Evolutionary conservation across 768 basidiomycete genomes (phyloP).

Genomic region (Boletus barrowsii): DNA sequence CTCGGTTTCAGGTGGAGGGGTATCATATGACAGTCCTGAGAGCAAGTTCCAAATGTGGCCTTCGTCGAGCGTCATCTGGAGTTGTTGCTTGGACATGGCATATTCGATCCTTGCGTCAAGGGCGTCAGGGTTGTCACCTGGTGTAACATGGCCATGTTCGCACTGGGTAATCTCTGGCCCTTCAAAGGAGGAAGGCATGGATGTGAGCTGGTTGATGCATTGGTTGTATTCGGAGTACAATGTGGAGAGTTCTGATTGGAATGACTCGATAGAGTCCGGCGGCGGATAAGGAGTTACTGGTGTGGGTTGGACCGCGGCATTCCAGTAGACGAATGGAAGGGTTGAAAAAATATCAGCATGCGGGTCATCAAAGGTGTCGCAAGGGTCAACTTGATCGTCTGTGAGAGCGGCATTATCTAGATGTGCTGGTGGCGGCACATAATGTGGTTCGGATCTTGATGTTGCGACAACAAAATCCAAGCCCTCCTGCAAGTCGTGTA

Average conservation of each 20-base stretch:
- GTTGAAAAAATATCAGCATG: conserved; percentile 8
- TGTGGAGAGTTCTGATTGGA: conserved; percentile 39
- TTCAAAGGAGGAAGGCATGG: conserved; percentile 34
- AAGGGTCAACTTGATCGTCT: conserved; percentile 1
- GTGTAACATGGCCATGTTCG: conserved; percentile 1
- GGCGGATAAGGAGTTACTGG: background rate
- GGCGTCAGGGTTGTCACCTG: conserved; percentile 18
- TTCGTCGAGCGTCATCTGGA: conserved; percentile 59
- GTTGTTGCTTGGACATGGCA: conserved; percentile 60
- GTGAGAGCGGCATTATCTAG: conserved; percentile 1
- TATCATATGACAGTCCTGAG: conserved; percentile 13
- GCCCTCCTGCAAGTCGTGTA: conserved; percentile 14
- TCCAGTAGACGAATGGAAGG: conserved; percentile 27
- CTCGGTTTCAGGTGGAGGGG: conserved; percentile 18
- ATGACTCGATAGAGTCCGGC: conserved; percentile 23
- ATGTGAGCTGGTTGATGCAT: conserved; percentile 44
- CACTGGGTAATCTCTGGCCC: conserved; percentile 11
- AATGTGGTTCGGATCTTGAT: conserved; percentile 19
- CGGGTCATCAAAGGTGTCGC: conserved; percentile 15
- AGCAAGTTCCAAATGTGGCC: conserved; percentile 56
- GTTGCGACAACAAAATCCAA: conserved; percentile 4
- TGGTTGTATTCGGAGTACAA: conserved; percentile 50
- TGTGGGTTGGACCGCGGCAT: conserved; percentile 18
- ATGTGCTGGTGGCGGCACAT: conserved; percentile 6
- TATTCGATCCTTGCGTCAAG: conserved; percentile 41